These are phyloP conservation scores for Coelastrella sp. DNA, from an alignment of 139 green algal species.

Conservation along the genomic window DNA sequence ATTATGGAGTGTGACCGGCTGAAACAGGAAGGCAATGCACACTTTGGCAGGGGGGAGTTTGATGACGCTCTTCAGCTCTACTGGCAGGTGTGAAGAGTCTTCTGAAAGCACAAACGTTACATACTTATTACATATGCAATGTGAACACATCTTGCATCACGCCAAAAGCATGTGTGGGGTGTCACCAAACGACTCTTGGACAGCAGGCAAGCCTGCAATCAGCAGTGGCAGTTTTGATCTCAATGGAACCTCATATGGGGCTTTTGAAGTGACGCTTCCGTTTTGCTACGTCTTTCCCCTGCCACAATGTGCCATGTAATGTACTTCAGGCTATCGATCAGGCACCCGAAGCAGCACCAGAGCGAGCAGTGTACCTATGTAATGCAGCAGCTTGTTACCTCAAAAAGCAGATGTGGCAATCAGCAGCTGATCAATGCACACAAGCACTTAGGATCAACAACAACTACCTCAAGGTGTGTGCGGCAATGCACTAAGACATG, in stretches of 20 bases:
- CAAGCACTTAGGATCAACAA: conserved; percentile 60
- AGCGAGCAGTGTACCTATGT: conserved; percentile 76
- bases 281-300: too few relatives aligned
- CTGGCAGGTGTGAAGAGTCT: conserved; percentile 30
- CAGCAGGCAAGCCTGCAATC: too few relatives aligned
- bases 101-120: not conserved
- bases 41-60: conserved; percentile 70
- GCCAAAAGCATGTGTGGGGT: too few relatives aligned
- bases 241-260: too few relatives aligned
- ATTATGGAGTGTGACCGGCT: conserved; percentile 56
- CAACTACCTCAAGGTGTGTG: conserved; percentile 42
- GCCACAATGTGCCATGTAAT: not conserved
- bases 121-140: too few relatives aligned
- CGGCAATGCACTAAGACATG: too few relatives aligned
- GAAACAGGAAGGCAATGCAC: conserved; percentile 78
- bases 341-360: conserved; percentile 49
- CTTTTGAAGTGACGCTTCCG: too few relatives aligned
- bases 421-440: conserved; percentile 66
- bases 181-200: too few relatives aligned
- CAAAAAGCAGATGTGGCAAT: conserved; percentile 61
- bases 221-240: too few relatives aligned
- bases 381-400: conserved; percentile 83
- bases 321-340: conserved; percentile 18
- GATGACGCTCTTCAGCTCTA: conserved; percentile 62
- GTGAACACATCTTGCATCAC: too few relatives aligned